Conservation (phyloP, 169 alveolate genomes). For the Plasmodium gallinaceum region DNA sequence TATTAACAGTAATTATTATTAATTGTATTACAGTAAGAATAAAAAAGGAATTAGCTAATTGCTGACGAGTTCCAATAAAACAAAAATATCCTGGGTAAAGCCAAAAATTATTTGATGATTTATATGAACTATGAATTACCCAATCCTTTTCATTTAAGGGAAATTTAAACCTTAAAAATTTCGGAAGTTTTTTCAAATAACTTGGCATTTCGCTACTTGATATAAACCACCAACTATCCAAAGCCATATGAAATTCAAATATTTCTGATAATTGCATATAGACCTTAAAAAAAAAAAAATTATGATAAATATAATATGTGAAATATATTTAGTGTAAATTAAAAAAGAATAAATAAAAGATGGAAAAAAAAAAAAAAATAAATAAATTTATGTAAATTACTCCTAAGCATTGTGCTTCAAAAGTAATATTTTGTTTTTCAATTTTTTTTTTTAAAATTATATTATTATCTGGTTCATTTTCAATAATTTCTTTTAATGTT, state of each 20-base stretch:
- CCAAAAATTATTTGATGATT: conserved; percentile 81
- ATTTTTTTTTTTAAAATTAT: conserved; percentile 81
- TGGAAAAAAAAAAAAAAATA: not conserved
- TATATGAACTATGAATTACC: conserved; percentile 76
- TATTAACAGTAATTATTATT: too few species aligned
- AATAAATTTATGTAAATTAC: conserved; percentile 43
- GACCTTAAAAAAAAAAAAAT: conserved; percentile 32
- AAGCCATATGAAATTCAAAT: conserved; percentile 84
- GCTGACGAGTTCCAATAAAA: conserved; percentile 84
- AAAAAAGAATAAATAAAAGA: not conserved
- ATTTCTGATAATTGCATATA: conserved; percentile 84
- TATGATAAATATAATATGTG: too few species aligned
- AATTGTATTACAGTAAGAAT: conserved; percentile 77
- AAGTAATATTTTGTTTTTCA: conserved; percentile 57
- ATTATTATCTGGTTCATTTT: conserved; percentile 84
- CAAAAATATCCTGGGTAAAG: conserved; percentile 84
- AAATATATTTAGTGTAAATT: not conserved
- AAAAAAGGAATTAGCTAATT: conserved; percentile 83
- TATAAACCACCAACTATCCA: conserved; percentile 88
- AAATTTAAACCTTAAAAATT: conserved; percentile 81
- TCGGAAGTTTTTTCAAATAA: conserved; percentile 73
- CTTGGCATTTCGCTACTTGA: conserved; percentile 80
- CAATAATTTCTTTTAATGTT: conserved; percentile 86
- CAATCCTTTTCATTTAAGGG: conserved; percentile 76
- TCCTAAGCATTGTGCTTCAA: conserved; percentile 73